These are phyloP conservation scores for Nannochloropsis salina DNA, from an alignment of 108 stramenopile genomes.

Conservation along the genomic window DNA sequence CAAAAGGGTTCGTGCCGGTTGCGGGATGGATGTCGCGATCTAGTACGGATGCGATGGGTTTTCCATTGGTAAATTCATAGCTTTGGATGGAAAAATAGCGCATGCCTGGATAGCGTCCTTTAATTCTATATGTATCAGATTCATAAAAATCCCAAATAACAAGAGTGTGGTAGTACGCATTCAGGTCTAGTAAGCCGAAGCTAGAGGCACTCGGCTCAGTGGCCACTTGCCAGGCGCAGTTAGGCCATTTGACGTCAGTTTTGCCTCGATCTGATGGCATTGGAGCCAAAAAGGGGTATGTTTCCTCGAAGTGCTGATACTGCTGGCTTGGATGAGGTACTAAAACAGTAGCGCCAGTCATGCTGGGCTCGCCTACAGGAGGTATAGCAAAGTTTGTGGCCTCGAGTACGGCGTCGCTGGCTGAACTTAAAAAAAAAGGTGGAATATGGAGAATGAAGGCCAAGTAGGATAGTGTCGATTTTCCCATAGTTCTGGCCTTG, in stretches of 20 bases:
- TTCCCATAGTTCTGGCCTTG: too few relatives aligned
- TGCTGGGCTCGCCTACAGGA: background rate
- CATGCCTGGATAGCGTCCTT: conserved; percentile 1
- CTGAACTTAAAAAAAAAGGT: background rate
- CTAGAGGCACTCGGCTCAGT: conserved; percentile 11
- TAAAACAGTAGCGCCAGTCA: background rate
- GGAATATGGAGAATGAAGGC: background rate
- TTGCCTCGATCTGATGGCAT: background rate
- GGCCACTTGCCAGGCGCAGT: conserved; percentile 4
- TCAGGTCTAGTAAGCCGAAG: conserved; percentile 20
- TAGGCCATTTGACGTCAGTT: conserved; percentile 9
- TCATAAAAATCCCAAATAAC: conserved; percentile 20
- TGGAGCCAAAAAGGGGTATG: background rate
- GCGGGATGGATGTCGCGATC: conserved; percentile 13
- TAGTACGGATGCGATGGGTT: conserved; percentile 12
- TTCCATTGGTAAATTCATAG: background rate
- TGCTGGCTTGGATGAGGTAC: background rate
- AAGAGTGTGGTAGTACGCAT: background rate
- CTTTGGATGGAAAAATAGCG: conserved; percentile 18
- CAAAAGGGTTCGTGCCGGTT: background rate
- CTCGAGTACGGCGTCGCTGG: background rate
- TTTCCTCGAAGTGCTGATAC: background rate
- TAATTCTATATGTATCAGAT: background rate
- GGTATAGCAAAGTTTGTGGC: conserved; percentile 16
- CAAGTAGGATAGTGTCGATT: background rate